Percentiles rank a stretch among this genome's conserved stretches.
phyloP scores from a whole-genome alignment of 1,139 yeast species.

The Taiozyma sp. region DNA sequence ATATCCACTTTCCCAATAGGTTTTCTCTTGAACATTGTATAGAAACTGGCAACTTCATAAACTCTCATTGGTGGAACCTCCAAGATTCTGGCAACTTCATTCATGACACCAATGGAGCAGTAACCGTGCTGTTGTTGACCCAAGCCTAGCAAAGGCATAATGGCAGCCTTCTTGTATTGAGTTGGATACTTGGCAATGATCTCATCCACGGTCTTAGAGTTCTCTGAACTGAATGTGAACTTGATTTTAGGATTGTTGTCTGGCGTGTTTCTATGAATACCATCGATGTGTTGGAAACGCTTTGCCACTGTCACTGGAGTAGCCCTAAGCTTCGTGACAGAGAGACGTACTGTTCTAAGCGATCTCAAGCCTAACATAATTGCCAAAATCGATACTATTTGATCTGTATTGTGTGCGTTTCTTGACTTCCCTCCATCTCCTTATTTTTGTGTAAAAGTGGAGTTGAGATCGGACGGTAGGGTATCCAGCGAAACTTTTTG shows the following conservation, averaged over 20 bases:
- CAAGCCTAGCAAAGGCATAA: constrained; percentile 81
- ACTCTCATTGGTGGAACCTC: constrained; percentile 97
- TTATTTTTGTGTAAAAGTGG: neutral
- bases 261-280: constrained; percentile 69
- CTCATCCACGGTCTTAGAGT: constrained; percentile 64
- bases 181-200: constrained; percentile 79
- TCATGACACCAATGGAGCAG: constrained; percentile 88
- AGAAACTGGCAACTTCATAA: constrained; percentile 89
- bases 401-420: neutral
- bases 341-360: neutral
- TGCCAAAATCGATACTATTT: neutral
- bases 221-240: constrained; percentile 72
- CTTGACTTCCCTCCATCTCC: neutral
- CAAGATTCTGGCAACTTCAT: constrained; percentile 80
- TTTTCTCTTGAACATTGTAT: constrained; percentile 86
- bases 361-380: neutral
- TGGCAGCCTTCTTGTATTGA: constrained; percentile 84
- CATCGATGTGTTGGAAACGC: constrained; percentile 22
- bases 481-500: neutral
- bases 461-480: neutral
- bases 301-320: neutral
- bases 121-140: constrained; percentile 90
- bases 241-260: constrained; percentile 66
- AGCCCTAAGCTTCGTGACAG: neutral
- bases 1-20: constrained; percentile 86